Conservation (phyloP, 2,329 filamentous ascomycete species). For the Hymenoscyphus fraxineus region DNA sequence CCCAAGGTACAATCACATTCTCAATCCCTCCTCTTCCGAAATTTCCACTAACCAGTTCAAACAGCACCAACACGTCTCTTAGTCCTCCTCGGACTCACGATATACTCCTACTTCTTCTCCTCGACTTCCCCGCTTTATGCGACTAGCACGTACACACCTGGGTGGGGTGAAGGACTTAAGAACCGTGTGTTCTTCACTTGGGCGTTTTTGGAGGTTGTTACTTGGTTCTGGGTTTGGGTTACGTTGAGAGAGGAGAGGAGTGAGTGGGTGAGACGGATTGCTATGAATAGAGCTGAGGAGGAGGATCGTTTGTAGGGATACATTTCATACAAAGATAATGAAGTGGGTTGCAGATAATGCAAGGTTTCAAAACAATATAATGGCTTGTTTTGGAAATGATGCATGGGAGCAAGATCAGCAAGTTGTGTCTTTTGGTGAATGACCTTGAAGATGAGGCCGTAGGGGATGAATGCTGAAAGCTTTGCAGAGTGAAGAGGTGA, state of each 20-base stretch:
- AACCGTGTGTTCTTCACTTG: constrained; percentile 84
- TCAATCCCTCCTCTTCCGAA: constrained; percentile 39
- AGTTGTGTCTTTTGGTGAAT: too few species aligned
- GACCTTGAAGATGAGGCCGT: too few species aligned
- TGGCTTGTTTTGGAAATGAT: too few species aligned
- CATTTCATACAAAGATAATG: neutral
- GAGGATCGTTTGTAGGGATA: constrained; percentile 32
- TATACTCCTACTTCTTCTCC: constrained; percentile 63
- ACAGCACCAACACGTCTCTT: constrained; percentile 60
- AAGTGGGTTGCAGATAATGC: neutral
- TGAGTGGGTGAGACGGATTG: constrained; percentile 34
- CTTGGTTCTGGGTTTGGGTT: constrained; percentile 84
- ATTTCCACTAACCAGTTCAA: constrained; percentile 56
- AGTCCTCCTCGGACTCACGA: constrained; percentile 57
- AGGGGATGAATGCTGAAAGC: too few species aligned
- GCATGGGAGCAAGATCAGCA: too few species aligned
- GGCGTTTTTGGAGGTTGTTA: constrained; percentile 75
- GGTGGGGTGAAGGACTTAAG: constrained; percentile 65
- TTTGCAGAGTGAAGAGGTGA: too few species aligned
- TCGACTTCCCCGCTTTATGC: constrained; percentile 48
- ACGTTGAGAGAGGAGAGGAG: constrained; percentile 63
- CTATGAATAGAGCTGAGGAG: constrained; percentile 35
- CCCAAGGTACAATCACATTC: constrained; percentile 50
- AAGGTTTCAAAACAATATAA: neutral
- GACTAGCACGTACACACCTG: constrained; percentile 37